phyloP scores from a whole-genome alignment of 2,329 filamentous ascomycete genomes.

The Emergomyces orientalis region DNA sequence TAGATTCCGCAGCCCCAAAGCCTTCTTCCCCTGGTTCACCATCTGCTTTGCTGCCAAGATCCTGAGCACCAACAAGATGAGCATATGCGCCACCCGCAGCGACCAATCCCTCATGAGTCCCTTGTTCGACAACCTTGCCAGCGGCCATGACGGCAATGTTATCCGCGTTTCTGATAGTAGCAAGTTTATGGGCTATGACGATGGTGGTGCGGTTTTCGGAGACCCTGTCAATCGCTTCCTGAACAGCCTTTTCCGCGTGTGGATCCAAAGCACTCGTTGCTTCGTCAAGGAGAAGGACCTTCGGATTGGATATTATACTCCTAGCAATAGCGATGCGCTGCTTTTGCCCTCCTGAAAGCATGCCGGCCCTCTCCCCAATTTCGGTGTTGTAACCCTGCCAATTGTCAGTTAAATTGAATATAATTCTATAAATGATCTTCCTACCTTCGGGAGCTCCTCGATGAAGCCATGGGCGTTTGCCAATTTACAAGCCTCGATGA shows the following conservation, averaged over 20 bases:
- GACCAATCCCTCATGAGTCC: conserved; percentile 66
- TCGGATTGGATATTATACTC: conserved; percentile 73
- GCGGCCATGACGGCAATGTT: conserved; percentile 81
- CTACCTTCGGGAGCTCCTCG: conserved; percentile 54
- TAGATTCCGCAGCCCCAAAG: conserved; percentile 16
- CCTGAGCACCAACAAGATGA: conserved; percentile 61
- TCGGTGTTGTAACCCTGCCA: conserved; percentile 64
- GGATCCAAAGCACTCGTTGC: conserved; percentile 80
- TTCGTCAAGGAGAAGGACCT: conserved; percentile 77
- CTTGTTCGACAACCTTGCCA: conserved; percentile 77
- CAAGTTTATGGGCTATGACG: conserved; percentile 77
- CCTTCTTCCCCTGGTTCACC: conserved; percentile 33
- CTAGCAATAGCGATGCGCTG: conserved; percentile 82
- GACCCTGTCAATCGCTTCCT: conserved; percentile 69
- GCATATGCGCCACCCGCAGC: conserved; percentile 60
- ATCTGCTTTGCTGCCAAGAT: conserved; percentile 14
- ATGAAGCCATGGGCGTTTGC: conserved; percentile 89
- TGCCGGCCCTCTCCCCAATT: conserved; percentile 76
- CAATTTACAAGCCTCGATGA: conserved; percentile 66
- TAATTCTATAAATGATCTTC: background rate
- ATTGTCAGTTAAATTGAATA: background rate
- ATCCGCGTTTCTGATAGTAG: conserved; percentile 76
- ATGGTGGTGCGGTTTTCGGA: conserved; percentile 77
- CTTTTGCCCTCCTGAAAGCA: conserved; percentile 81
- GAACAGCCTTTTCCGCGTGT: conserved; percentile 76